Evolutionary conservation across 345 rosid genomes (phyloP), one percentile per base, ranked within the genome.

Genomic region (Kernera saxatilis): DNA sequence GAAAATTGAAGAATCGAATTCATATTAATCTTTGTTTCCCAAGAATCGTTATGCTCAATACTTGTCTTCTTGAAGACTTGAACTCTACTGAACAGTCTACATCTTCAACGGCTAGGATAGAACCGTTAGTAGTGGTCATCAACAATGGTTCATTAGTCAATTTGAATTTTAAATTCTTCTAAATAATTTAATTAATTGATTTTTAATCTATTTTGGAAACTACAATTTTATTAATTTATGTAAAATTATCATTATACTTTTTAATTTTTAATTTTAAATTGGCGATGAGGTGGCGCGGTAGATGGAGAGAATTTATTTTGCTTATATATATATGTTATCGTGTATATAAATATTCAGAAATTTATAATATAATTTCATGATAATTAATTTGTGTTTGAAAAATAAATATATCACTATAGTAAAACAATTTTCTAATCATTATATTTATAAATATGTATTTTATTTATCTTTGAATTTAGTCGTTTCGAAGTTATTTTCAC

Each of bases 401-500:
- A 17, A 44, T 23, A 8, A 40, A 50, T 51, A 51, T 23, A 54
- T 40, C 18, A 27, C n/a, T 55, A 23, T 1, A 54, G 29, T 19
- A 41, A 19, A 18, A 40, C 1, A 27, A 14, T 2, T 14, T 26
- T 48, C 0, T 33, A 27, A 64, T 19, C 46, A 12, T 40, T 21
- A 26, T 40, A 62, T 3, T 54, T 32, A n/a, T 22, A 56, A 36
- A 48, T 15, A 15, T 45, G 18, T 32, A 46, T 50, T 50, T 37
- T 45, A 11, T 11, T n/a, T 44, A 45, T 69, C 53, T 54, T 55
- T 55, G 10, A 30, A 8, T 37, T 7, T 30, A 29, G 18, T 52
- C 46, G 33, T 62, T 41, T 62, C 52, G 45, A 52, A 48, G 46
- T 53, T 23, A 33, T 33, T 56, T 4, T 72, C 69, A 50, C 37